Conservation (phyloP, 148 eudicot genomes). For the Rhododendron kiyosumense region DNA sequence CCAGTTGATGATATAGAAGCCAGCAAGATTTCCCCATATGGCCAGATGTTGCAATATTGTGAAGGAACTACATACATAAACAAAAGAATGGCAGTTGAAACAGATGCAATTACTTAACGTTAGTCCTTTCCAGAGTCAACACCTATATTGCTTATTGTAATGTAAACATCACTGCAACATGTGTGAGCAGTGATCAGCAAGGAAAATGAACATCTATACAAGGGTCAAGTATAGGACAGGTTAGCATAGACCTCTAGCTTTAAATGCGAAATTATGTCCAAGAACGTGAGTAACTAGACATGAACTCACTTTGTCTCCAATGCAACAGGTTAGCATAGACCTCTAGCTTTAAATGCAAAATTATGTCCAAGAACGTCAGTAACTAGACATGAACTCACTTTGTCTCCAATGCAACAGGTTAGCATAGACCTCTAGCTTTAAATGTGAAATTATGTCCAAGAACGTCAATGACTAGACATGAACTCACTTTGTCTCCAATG, state of each 20-base stretch:
- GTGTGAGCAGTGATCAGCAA: not conserved
- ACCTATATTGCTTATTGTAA: not conserved
- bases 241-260: too few species aligned
- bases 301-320: constrained; percentile 86
- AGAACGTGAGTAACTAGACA: not conserved
- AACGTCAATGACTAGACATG: too few species aligned
- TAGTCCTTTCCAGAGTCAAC: not conserved
- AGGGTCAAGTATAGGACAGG: constrained; percentile 13
- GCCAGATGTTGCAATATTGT: constrained; percentile 91
- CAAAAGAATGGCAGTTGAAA: not conserved
- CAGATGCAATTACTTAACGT: constrained; percentile 1
- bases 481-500: constrained; percentile 89
- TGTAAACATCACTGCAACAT: not conserved
- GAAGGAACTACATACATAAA: constrained; percentile 57
- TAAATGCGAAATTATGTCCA: not conserved
- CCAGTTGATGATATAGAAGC: constrained; percentile 79
- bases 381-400: too few species aligned
- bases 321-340: constrained; percentile 27
- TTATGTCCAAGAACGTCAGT: not conserved
- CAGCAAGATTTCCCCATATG: constrained; percentile 90
- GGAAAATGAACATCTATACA: not conserved
- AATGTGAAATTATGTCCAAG: too few species aligned
- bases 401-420: too few species aligned
- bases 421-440: too few species aligned
- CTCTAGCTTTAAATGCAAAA: not conserved